Percentiles rank a stretch among this genome's conserved stretches.
These are phyloP conservation scores for Nicotiana attenuata DNA, from an alignment of 257 asterid genomes.

Conservation along the genomic window DNA sequence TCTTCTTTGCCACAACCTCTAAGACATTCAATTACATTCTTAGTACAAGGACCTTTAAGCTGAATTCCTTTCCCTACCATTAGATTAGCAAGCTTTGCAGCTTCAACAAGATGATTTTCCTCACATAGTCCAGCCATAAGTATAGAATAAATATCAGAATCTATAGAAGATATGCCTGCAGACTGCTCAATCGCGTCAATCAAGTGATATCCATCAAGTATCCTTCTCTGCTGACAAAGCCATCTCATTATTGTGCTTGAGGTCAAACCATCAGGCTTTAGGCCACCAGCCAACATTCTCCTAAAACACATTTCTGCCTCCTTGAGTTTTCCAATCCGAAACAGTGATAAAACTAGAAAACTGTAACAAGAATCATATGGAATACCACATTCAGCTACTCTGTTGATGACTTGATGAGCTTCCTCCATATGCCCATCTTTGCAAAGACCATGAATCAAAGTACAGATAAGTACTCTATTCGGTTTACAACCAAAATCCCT, in stretches of 20 bases:
- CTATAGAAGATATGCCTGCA: conserved; percentile 33
- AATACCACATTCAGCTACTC: conserved; percentile 29
- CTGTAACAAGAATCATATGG: conserved; percentile 45
- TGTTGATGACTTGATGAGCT: conserved; percentile 45
- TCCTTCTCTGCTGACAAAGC: conserved; percentile 41
- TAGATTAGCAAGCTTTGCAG: conserved; percentile 30
- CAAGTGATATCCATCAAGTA: conserved; percentile 53
- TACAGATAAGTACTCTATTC: conserved; percentile 43
- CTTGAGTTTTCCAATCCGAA: conserved; percentile 37
- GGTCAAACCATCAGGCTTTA: conserved; percentile 63
- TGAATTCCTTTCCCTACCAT: conserved; percentile 40
- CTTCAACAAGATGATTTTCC: conserved; percentile 44
- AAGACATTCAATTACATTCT: conserved; percentile 28
- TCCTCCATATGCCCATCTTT: conserved; percentile 51
- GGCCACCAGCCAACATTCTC: conserved; percentile 53
- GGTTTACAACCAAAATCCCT: conserved; percentile 42
- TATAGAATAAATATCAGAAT: conserved; percentile 46
- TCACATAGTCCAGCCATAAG: conserved; percentile 49
- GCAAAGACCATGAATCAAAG: conserved; percentile 65
- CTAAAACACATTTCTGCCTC: conserved; percentile 57
- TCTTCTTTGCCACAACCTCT: conserved; percentile 33
- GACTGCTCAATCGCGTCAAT: conserved; percentile 46
- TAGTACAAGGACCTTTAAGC: conserved; percentile 26
- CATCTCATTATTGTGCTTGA: conserved; percentile 37
- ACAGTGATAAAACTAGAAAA: conserved; percentile 49